Base-by-base conservation (phyloP, 345 rosid genomes). In the Murraya koenigii region DNA sequence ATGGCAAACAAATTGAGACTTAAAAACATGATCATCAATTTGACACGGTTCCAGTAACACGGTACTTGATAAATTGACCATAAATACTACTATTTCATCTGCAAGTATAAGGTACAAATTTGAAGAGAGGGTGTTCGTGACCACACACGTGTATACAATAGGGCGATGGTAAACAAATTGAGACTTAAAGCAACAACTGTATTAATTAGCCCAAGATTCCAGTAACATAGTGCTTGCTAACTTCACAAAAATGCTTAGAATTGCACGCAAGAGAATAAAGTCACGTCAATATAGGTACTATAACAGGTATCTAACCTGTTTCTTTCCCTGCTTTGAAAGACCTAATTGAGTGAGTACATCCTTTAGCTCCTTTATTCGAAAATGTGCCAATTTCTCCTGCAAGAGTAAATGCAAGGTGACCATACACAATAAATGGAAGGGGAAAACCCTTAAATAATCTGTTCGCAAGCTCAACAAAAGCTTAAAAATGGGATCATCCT, bases 291-390 rank as follows among this genome's bases (percentile, higher is more conserved):
- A 63, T 11, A 30, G 32, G 58, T 2, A 44, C 64, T 26, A 63
- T 44, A 47, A 13, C 19, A 77, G 30, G 44, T 41, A 77, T 28
- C 78, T 55, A 71, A 94, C 99, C 97, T 94, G 98, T 79, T 94
- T 96, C 88, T 90, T 94, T 73, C 99, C 99, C 83, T 96, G 99
- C 85, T 96, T 96, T 66, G 99, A 89, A 76, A 94, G 97, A 73
- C 97, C 94, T 62, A 96, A 82, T 70, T 88, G 91, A 75, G 91
- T 86, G n/a, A 96, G 89, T 77, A 93, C 95, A 88, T 94, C 97
- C 90, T 96, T 96, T 49, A 96, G 97, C 89, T 96, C 99, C 83
- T 89, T 96, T 75, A 96, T 91, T 72, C 99, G 92, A 76, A 96
- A 96, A 80, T 87, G 86, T 13, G 90, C 85, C 85, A 96, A 83